Evolutionary conservation across 2,329 filamentous ascomycete species (phyloP).

Genomic region (Penicillium sp.): DNA sequence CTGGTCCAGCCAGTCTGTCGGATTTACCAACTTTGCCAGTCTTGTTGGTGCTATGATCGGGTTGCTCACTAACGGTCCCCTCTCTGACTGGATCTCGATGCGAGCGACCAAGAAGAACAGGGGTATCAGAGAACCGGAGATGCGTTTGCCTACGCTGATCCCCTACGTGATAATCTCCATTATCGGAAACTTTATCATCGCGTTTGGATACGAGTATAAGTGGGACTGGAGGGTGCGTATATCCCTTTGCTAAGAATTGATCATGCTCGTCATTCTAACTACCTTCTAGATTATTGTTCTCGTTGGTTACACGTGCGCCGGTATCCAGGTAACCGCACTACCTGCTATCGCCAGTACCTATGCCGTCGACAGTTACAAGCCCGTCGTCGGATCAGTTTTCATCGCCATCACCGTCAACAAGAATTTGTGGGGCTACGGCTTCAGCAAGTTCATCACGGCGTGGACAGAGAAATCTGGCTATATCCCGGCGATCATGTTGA

Average conservation of each 20-base stretch:
- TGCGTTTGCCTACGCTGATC: constrained; percentile 63
- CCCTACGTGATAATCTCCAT: constrained; percentile 64
- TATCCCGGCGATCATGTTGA: constrained; percentile 65
- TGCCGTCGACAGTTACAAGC: constrained; percentile 69
- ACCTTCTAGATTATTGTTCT: constrained; percentile 56
- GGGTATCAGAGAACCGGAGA: constrained; percentile 64
- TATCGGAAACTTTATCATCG: constrained; percentile 63
- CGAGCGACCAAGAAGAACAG: constrained; percentile 59
- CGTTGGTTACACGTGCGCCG: constrained; percentile 62
- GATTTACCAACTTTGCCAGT: constrained; percentile 65
- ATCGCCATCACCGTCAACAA: constrained; percentile 69
- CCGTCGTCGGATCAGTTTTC: constrained; percentile 65
- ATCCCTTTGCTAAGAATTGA: background rate
- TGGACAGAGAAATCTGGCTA: constrained; percentile 60
- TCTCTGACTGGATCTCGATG: constrained; percentile 64
- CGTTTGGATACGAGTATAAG: constrained; percentile 58
- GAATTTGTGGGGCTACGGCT: constrained; percentile 68
- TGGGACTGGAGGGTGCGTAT: constrained; percentile 60
- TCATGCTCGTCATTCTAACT: background rate
- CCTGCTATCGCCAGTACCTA: constrained; percentile 65
- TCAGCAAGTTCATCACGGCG: constrained; percentile 61
- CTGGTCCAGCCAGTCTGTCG: constrained; percentile 56
- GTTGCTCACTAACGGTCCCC: constrained; percentile 60
- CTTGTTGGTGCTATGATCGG: constrained; percentile 62
- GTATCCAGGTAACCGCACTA: constrained; percentile 65